phyloP scores from a whole-genome alignment of 306 rosid genomes.

The Begonia loranthoides region DNA sequence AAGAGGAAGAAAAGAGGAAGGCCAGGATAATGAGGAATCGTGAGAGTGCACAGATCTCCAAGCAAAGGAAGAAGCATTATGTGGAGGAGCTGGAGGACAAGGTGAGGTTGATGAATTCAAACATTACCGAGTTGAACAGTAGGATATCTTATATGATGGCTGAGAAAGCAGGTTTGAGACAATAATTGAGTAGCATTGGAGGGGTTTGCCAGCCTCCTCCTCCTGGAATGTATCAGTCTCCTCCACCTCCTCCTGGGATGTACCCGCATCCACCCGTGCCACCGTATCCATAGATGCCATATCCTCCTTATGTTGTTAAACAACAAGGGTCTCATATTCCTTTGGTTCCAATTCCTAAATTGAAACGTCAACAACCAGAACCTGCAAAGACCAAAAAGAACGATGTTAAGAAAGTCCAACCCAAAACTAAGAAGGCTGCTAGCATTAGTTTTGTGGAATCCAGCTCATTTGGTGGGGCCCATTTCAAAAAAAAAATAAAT shows the following conservation, averaged over 20 bases:
- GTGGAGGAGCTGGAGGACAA: conserved; percentile 96
- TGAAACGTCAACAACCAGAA: conserved; percentile 53
- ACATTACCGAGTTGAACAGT: conserved; percentile 62
- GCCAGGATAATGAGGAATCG: conserved; percentile 85
- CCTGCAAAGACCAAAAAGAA: conserved; percentile 36
- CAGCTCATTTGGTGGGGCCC: too few species aligned
- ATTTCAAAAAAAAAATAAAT: too few species aligned
- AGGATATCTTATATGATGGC: conserved; percentile 61
- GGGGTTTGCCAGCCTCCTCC: conserved; percentile 38
- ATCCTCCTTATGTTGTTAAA: conserved; percentile 59
- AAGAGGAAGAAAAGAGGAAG: conserved; percentile 54
- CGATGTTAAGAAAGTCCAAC: conserved; percentile 48
- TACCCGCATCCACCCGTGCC: conserved; percentile 63
- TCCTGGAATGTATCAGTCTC: too few species aligned
- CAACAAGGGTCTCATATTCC: conserved; percentile 83
- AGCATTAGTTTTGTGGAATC: conserved; percentile 96
- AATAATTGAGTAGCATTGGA: conserved; percentile 45
- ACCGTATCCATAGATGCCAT: conserved; percentile 78
- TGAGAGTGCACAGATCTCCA: conserved; percentile 95
- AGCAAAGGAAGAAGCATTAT: conserved; percentile 95
- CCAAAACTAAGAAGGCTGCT: conserved; percentile 85
- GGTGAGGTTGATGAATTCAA: conserved; percentile 70
- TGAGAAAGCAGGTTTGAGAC: conserved; percentile 76
- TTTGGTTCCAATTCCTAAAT: conserved; percentile 81
- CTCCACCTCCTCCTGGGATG: conserved; percentile 56